These are phyloP conservation scores for Mariannaea elegans DNA, from an alignment of 2,329 filamentous ascomycete genomes.

Conservation along the genomic window DNA sequence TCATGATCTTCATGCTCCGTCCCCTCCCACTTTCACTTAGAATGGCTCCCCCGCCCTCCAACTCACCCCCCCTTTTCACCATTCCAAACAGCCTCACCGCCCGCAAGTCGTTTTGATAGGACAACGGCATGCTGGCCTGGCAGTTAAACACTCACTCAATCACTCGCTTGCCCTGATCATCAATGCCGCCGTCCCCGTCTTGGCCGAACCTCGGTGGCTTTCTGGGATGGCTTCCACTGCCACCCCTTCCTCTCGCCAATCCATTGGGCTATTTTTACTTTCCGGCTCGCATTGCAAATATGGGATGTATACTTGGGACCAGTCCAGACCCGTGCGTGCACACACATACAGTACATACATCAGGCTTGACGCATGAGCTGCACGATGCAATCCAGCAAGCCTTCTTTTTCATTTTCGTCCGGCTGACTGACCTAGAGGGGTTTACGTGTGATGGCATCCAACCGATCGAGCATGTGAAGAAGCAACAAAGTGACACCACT, in stretches of 20 bases:
- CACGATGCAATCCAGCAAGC: background rate
- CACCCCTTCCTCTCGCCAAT: constrained; percentile 1
- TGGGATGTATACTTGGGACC: background rate
- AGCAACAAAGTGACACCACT: constrained; percentile 7
- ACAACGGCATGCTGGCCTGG: constrained; percentile 6
- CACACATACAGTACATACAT: background rate
- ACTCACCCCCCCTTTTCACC: constrained; percentile 13
- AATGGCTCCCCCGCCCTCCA: constrained; percentile 4
- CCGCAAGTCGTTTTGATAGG: constrained; percentile 30
- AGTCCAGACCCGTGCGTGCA: background rate
- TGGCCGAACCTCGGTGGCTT: constrained; percentile 7
- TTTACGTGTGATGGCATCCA: background rate
- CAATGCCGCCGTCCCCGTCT: constrained; percentile 13
- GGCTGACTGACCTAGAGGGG: background rate
- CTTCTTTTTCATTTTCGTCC: background rate
- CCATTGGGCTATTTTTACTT: constrained; percentile 18
- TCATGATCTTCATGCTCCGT: background rate
- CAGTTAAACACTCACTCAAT: background rate
- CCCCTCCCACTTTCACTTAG: background rate
- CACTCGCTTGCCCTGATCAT: constrained; percentile 16
- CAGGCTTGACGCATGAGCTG: background rate
- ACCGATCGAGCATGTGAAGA: constrained; percentile 12
- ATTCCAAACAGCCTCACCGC: constrained; percentile 32
- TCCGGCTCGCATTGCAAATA: constrained; percentile 6
- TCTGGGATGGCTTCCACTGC: constrained; percentile 1